Evolutionary conservation across 768 basidiomycete species (phyloP), one percentile per base, ranked within the genome.

Genomic region (Mycena rosella): DNA sequence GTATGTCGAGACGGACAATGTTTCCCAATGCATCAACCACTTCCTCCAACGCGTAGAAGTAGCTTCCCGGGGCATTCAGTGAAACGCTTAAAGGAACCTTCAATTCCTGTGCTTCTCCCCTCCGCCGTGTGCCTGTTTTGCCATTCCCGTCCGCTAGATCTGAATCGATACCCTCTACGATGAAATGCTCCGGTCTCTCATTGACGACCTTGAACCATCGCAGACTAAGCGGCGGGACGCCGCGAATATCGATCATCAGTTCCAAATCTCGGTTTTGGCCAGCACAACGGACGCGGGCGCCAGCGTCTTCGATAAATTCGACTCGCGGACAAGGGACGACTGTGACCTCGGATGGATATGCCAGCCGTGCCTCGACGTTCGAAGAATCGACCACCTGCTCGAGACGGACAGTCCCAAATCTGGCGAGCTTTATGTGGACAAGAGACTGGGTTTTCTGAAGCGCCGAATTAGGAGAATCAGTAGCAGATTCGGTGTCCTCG

Each of bases 11-110:
- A 30, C 76, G 82, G n/a, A 94, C 83, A 14, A 87, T 75, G 74
- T 98, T 98, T 18, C 94, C 95, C 57, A 92, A 81, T 17, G 90
- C 88, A 73, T 98, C 96, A n/a, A 87, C 86, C 27, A 98, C 87
- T 72, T 91, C 89, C 73, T 96, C 92, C 27, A 98, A 83, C 14
- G 87, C 85, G 74, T 94, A 95, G 3, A 88, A 79, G 75, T 94
- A 89, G 42, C 84, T 86, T 3, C 94, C 94, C 11, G 89, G 83
- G 8, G 85, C 77, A 65, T 88, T 86, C 63, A 93, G 80, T 5
- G 90, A 81, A 10, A 94, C 81, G 1, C 86, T 85, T 62, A 95
- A 81, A 22, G 94, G 94, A 29, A 95, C 86, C 57, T 84, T 84
- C 32, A 95, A 80, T 34, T 86, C 81, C 68, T 91, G 88, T 8